Conservation (phyloP, 495 filamentous ascomycete genomes). For the Chaetomium tenue region DNA sequence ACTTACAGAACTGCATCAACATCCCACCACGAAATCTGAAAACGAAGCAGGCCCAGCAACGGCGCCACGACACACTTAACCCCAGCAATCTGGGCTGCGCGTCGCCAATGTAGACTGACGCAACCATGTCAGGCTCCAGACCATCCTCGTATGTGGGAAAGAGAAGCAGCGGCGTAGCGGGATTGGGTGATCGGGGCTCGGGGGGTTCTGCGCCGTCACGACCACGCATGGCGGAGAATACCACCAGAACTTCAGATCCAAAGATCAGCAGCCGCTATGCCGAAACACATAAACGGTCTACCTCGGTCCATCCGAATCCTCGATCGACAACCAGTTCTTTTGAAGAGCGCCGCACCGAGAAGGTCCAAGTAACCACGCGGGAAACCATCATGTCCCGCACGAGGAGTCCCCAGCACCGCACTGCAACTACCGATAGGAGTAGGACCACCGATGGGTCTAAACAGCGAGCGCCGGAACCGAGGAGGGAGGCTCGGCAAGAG, state of each 20-base stretch:
- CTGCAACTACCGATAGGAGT: constrained; percentile 37
- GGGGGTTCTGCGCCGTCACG: constrained; percentile 27
- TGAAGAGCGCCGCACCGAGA: constrained; percentile 51
- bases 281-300: constrained; percentile 42
- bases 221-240: constrained; percentile 37
- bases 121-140: constrained; percentile 40
- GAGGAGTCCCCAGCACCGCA: constrained; percentile 64
- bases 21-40: neutral
- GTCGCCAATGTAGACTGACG: constrained; percentile 33
- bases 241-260: constrained; percentile 27
- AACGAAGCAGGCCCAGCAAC: neutral
- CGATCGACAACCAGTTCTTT: constrained; percentile 41
- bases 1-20: neutral
- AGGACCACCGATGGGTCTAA: constrained; percentile 39
- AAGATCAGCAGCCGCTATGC: constrained; percentile 21
- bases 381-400: constrained; percentile 62
- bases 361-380: constrained; percentile 58
- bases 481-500: constrained; percentile 44
- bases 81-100: constrained; percentile 13
- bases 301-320: constrained; percentile 40
- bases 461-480: constrained; percentile 47
- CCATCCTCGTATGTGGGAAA: constrained; percentile 39
- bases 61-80: constrained; percentile 17
- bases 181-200: constrained; percentile 30
- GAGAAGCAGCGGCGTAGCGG: constrained; percentile 39